Evolutionary conservation across 2,329 filamentous ascomycete genomes (phyloP).

Genomic region (Plectosphaerella plurivora): DNA sequence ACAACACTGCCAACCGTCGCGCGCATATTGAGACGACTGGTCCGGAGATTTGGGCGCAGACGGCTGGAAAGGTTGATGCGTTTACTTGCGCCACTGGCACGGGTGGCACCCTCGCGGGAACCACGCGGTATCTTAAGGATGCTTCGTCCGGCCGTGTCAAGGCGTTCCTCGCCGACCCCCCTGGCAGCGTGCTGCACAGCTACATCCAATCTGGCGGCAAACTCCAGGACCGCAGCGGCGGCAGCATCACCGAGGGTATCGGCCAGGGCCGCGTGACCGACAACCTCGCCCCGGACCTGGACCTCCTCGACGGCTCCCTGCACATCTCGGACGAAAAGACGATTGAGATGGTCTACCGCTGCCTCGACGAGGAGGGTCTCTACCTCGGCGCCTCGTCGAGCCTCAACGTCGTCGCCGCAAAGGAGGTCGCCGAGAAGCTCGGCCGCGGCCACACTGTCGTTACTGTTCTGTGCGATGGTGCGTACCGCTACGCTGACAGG

Average conservation of each 20-base stretch:
- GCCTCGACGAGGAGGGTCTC: constrained; percentile 90
- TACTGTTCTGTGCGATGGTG: constrained; percentile 90
- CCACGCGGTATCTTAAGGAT: constrained; percentile 85
- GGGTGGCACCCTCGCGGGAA: constrained; percentile 83
- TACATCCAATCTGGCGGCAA: constrained; percentile 85
- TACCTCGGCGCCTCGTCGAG: constrained; percentile 93
- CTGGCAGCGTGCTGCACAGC: constrained; percentile 86
- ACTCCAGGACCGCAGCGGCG: constrained; percentile 74
- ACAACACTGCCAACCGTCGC: constrained; percentile 89
- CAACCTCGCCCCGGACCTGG: constrained; percentile 82
- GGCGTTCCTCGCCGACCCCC: constrained; percentile 88
- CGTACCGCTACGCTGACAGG: constrained; percentile 94
- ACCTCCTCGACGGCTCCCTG: constrained; percentile 77
- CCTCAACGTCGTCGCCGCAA: constrained; percentile 91
- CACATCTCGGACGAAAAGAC: constrained; percentile 88
- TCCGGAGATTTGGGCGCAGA: constrained; percentile 96
- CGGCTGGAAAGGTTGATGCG: constrained; percentile 76
- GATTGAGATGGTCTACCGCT: constrained; percentile 96
- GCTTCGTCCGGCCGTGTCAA: constrained; percentile 74
- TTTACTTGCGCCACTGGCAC: constrained; percentile 96
- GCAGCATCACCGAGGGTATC: constrained; percentile 95
- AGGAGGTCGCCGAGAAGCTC: constrained; percentile 87
- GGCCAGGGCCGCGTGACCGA: constrained; percentile 96
- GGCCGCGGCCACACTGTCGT: constrained; percentile 88
- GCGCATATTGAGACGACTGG: constrained; percentile 97